Evolutionary conservation across 2,329 filamentous ascomycete species (phyloP), one percentile per base, ranked within the genome.

Genomic region (Arthrobotrys sinensis): DNA sequence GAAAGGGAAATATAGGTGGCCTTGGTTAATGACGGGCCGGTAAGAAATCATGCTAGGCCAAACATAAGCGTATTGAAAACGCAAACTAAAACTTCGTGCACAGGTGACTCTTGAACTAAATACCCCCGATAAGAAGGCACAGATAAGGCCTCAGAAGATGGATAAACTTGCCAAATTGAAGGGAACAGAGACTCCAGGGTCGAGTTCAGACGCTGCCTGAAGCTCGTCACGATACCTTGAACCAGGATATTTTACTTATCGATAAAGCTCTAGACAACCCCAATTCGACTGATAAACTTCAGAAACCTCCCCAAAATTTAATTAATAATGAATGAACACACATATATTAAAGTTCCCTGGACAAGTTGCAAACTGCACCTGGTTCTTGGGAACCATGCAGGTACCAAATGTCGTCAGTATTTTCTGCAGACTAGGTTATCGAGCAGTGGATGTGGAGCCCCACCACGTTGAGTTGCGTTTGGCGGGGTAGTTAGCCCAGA

Each of bases 11-110:
- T 19, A 45, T n/a, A 78, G 75, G 75, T 78, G 4, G 67, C 75
- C 24, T 45, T 78, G 6, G 75, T 78, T 19, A 78, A 78, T 19
- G 75, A 78, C n/a, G 75, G 75, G 6, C 75, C 75, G 24, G 75
- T 70, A 70, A 28, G 67, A 38, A 12, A 60, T 6, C 38, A 4
- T 14, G 6, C 36, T 10, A 8, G 14, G 14, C 1, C 19, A 19
- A 11, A 24, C 14, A 38, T 52, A n/a, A 24, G 16, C 16, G 28
- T 38, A 38, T n/a, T 16, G 43, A 36, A 24, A n/a, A 10, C 24
- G 36, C 5, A 57, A 52, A 32, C 43, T 62, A 63, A 48, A 7
- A 40, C 40, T 24, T 28, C 36, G 19, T 19, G 28, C 36, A 50
- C 28, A 70, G 67, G 67, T 78, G 11, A 78, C 75, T 38, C 67